Conservation (phyloP, 306 rosid species). For the Coriaria nepalensis region DNA sequence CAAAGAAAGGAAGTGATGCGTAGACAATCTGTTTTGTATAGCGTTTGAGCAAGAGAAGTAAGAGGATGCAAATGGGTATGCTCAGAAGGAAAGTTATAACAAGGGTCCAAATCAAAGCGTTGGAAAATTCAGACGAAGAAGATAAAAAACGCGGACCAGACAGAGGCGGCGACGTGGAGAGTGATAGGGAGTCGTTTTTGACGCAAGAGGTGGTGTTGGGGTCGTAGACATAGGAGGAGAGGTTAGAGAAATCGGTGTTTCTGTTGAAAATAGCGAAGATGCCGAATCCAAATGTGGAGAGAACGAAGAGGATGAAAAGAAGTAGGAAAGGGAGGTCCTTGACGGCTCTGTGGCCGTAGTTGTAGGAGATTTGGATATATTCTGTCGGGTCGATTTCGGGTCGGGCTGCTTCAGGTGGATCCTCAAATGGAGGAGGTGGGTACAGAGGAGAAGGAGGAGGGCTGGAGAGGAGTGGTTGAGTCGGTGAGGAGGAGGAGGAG, state of each 20-base stretch:
- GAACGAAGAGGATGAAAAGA: constrained; percentile 45
- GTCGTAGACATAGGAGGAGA: constrained; percentile 49
- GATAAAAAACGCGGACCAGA: constrained; percentile 12
- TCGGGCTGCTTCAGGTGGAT: constrained; percentile 16
- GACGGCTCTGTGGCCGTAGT: constrained; percentile 45
- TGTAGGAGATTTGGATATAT: constrained; percentile 65
- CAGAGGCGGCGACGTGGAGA: background rate
- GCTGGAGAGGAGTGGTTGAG: constrained; percentile 52
- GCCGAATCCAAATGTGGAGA: constrained; percentile 61
- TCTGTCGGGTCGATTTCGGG: constrained; percentile 46
- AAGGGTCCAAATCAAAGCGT: constrained; percentile 59
- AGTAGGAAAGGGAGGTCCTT: constrained; percentile 64
- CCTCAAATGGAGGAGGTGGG: constrained; percentile 17
- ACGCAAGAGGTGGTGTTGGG: constrained; percentile 42
- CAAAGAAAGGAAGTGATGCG: constrained; percentile 50
- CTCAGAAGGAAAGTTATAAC: constrained; percentile 49
- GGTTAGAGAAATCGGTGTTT: constrained; percentile 27
- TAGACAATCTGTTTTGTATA: constrained; percentile 79
- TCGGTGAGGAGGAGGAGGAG: constrained; percentile 19
- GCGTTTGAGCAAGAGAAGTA: constrained; percentile 57
- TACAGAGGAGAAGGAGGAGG: constrained; percentile 18
- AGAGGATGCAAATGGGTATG: constrained; percentile 43
- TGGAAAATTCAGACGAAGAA: constrained; percentile 24
- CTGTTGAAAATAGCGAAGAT: constrained; percentile 54
- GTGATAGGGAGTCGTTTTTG: constrained; percentile 8